Base-by-base conservation (phyloP, 306 rosid genomes). In the Herpetospermum pedunculosum region DNA sequence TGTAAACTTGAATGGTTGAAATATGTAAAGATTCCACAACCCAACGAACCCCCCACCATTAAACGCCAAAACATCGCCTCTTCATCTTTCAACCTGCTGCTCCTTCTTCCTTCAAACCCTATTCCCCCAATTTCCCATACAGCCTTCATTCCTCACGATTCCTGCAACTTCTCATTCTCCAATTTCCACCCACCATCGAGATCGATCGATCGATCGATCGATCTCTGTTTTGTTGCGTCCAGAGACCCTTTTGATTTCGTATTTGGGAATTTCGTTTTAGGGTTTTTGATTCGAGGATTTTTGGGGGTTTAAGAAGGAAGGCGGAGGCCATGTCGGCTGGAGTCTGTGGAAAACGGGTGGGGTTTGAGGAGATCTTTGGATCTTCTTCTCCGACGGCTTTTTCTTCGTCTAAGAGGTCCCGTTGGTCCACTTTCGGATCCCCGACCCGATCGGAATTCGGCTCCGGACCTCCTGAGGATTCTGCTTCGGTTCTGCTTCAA, bases 311-410 rank as follows among this genome's bases (percentile, higher is more conserved):
- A 28, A 34, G 29, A 10, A 9, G 26, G 18, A 11, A 52, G 23
- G 6, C 25, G 15, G 48, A 74, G 38, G 55, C 64, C 57, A 82
- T 82, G 85, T 82, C 85, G 70, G 80, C 77, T 3, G 85, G 80
- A 55, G 47, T 82, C 40, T 82, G 85, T 40, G 80, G 85, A 14
- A 82, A 82, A 75, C 79, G 85, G 68, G 75, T 78, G 18, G 85
- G 82, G 53, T 72, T 78, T 73, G 85, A 82, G 60, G 85, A 82
- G 64, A 71, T 82, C 53, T 82, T 78, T 52, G 85, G 82, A 70
- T 76, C 85, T 82, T 76, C 81, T 40, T 78, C 85, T 64, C 82
- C 82, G 75, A 77, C 82, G 44, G 47, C 77, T 11, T 78, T 50
- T 71, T 55, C 85, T 69, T 79, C 76, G 5, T 58, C 82, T 19